Conservation (phyloP, 2,329 filamentous ascomycete species). For the Neonectria punicea region DNA sequence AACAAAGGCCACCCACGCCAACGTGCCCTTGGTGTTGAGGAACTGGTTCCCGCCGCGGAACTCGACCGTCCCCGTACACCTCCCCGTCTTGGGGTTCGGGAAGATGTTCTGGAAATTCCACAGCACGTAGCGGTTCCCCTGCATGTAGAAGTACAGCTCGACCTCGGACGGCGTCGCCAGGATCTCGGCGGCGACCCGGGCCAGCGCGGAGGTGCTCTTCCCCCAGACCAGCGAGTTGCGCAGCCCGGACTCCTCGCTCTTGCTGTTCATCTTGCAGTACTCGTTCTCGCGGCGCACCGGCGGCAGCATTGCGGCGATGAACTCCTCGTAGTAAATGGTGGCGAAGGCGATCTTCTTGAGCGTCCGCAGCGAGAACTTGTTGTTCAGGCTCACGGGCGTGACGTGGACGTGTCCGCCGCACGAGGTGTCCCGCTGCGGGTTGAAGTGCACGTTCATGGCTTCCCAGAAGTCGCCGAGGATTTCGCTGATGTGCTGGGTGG, state of each 20-base stretch:
- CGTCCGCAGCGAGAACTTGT: conserved; percentile 49
- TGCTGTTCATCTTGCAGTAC: conserved; percentile 49
- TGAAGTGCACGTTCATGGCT: conserved; percentile 55
- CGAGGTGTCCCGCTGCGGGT: conserved; percentile 47
- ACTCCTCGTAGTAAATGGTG: conserved; percentile 49
- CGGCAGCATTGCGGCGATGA: conserved; percentile 47
- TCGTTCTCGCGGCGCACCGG: conserved; percentile 48
- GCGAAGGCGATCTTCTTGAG: conserved; percentile 53
- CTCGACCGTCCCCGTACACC: conserved; percentile 52
- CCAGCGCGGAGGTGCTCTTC: conserved; percentile 40
- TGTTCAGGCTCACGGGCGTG: conserved; percentile 47
- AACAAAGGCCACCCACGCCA: conserved; percentile 54
- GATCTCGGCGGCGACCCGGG: conserved; percentile 46
- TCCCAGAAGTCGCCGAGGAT: conserved; percentile 54
- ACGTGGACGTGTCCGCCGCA: conserved; percentile 55
- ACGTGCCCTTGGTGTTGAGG: conserved; percentile 49
- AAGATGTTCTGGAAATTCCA: conserved; percentile 56
- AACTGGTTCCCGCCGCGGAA: conserved; percentile 54
- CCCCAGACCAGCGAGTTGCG: conserved; percentile 43
- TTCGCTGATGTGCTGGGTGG: conserved; percentile 44
- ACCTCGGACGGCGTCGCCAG: conserved; percentile 39
- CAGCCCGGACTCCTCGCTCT: conserved; percentile 46
- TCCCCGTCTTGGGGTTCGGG: conserved; percentile 49
- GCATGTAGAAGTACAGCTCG: conserved; percentile 52
- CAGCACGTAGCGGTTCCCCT: conserved; percentile 52